These are phyloP conservation scores for Rauvolfia tetraphylla DNA, from an alignment of 257 asterid genomes.

Conservation along the genomic window DNA sequence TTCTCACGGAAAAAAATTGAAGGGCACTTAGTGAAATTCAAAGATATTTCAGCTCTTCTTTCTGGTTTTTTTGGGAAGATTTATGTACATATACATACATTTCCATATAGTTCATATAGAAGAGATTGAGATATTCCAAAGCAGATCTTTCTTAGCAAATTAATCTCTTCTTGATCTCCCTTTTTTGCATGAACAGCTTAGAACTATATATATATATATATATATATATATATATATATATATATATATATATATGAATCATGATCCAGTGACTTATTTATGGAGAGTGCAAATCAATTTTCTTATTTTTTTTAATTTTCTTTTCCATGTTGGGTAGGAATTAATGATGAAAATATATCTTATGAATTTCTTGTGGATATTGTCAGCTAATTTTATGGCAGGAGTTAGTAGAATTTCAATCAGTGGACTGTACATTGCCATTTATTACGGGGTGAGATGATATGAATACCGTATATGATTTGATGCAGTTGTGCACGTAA, in stretches of 20 bases:
- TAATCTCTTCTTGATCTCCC: no score
- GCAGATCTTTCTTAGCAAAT: no score
- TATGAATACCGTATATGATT: constrained; percentile 15
- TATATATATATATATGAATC: no score
- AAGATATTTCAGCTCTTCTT: not conserved
- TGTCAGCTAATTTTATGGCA: constrained; percentile 6
- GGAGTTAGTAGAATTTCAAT: constrained; percentile 23
- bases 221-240: no score
- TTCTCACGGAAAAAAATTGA: constrained; percentile 12
- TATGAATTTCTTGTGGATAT: constrained; percentile 9
- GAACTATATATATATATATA: no score
- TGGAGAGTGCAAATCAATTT: no score
- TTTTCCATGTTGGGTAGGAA: not conserved
- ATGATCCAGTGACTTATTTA: no score
- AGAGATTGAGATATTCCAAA: not conserved
- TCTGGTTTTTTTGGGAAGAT: not conserved
- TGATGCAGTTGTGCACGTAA: constrained; percentile 40
- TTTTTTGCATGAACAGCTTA: no score
- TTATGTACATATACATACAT: constrained; percentile 4
- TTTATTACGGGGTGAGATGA: constrained; percentile 29
- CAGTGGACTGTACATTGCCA: constrained; percentile 21
- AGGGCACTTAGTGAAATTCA: not conserved
- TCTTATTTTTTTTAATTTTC: not conserved
- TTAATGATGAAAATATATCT: not conserved
- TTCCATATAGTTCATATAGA: not conserved